These are phyloP conservation scores for Alternaria arbusti DNA, from an alignment of 2,329 filamentous ascomycete species.

Conservation along the genomic window DNA sequence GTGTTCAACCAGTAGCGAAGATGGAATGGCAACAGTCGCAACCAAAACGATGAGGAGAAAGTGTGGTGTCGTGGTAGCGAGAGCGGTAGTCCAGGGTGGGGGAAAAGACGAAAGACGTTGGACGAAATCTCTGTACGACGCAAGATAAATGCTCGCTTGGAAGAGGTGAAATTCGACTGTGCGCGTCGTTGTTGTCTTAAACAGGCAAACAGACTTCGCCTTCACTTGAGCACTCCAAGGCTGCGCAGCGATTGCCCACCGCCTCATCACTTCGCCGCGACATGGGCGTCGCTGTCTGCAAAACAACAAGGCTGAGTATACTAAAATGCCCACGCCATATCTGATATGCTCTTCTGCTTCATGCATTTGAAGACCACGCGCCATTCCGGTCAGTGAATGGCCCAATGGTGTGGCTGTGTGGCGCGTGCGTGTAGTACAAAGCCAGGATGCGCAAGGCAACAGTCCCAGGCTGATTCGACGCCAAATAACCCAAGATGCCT, in stretches of 20 bases:
- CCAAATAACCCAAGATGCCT: not conserved
- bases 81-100: not conserved
- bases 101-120: not conserved
- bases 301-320: not conserved
- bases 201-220: slow-evolving; percentile 5
- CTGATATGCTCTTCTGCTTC: not conserved
- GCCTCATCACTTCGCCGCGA: slow-evolving; percentile 2
- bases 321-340: not conserved
- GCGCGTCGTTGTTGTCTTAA: not conserved
- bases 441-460: slow-evolving; percentile 5
- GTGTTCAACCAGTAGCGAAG: too few relatives aligned
- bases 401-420: not conserved
- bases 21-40: not conserved
- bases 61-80: not conserved
- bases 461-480: not conserved
- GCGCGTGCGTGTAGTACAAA: not conserved
- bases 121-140: not conserved
- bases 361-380: not conserved
- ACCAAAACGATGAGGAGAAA: not conserved
- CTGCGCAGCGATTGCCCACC: not conserved
- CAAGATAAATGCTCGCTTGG: not conserved
- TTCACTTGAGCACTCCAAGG: slow-evolving; percentile 1
- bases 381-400: not conserved
- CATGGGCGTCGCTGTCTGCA: not conserved
- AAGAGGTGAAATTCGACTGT: not conserved